Percentiles rank a stretch among this genome's conserved stretches.
These are phyloP conservation scores for Penicillium lividum DNA, from an alignment of 495 filamentous ascomycete species.

Conservation along the genomic window DNA sequence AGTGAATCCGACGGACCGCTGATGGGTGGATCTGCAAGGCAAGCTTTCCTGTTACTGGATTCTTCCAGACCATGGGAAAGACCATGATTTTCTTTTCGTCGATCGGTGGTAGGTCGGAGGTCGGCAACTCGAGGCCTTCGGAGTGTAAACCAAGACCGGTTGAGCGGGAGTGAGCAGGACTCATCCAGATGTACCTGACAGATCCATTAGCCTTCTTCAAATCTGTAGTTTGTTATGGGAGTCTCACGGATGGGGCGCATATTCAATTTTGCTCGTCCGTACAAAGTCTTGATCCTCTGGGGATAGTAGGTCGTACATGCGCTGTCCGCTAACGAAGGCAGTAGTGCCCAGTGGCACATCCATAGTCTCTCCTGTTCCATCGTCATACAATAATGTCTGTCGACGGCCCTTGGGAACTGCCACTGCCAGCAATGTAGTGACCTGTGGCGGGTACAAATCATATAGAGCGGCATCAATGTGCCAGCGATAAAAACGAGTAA, in stretches of 20 bases:
- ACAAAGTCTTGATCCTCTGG: conserved; percentile 66
- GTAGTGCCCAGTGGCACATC: conserved; percentile 74
- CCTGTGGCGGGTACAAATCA: conserved; percentile 66
- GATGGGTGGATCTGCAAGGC: conserved; percentile 72
- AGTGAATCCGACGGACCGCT: conserved; percentile 64
- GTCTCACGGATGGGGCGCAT: conserved; percentile 64
- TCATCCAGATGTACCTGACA: conserved; percentile 70
- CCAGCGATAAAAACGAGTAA: conserved; percentile 76
- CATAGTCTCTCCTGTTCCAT: conserved; percentile 66
- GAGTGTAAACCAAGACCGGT: conserved; percentile 67
- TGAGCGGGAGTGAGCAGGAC: conserved; percentile 58
- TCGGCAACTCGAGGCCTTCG: conserved; percentile 57
- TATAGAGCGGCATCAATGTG: conserved; percentile 79
- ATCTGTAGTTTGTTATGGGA: neutral
- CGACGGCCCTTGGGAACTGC: conserved; percentile 62
- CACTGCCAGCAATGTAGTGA: conserved; percentile 69
- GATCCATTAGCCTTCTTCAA: neutral
- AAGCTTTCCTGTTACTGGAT: conserved; percentile 64
- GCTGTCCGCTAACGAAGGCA: conserved; percentile 67
- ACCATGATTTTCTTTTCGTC: conserved; percentile 65
- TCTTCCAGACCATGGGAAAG: conserved; percentile 72
- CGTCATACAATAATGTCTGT: conserved; percentile 69
- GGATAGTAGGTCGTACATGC: conserved; percentile 63
- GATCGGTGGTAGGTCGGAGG: conserved; percentile 59
- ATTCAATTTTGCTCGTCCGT: conserved; percentile 63